Evolutionary conservation across 495 filamentous ascomycete genomes (phyloP).

Genomic region (Podospora bellae-mahoneyi): DNA sequence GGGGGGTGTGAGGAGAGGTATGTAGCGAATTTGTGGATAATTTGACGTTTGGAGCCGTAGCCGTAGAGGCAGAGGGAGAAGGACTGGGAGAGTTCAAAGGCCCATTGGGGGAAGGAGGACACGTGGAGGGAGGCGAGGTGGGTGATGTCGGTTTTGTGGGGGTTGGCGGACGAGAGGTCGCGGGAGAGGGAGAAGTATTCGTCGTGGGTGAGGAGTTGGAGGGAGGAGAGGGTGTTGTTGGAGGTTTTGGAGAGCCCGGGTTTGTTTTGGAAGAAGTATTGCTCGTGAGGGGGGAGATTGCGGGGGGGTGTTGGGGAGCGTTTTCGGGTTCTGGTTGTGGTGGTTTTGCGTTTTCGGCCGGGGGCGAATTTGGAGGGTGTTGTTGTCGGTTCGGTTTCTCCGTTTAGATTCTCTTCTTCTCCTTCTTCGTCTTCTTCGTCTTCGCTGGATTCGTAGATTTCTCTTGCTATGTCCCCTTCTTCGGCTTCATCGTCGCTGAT

Average conservation of each 20-base stretch:
- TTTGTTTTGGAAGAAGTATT: conserved; percentile 90
- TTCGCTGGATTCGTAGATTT: conserved; percentile 61
- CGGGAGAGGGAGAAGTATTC: conserved; percentile 77
- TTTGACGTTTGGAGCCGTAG: conserved; percentile 79
- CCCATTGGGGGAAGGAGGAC: conserved; percentile 85
- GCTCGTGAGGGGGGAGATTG: conserved; percentile 79
- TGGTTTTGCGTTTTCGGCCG: conserved; percentile 29
- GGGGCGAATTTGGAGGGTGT: conserved; percentile 56
- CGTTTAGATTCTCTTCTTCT: conserved; percentile 28
- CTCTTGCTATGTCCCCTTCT: conserved; percentile 66
- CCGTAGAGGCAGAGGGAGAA: conserved; percentile 93
- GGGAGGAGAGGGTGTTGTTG: conserved; percentile 73
- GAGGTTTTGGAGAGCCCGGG: conserved; percentile 78
- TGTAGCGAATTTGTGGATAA: conserved; percentile 74
- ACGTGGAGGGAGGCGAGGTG: conserved; percentile 72
- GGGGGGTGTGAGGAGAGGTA: conserved; percentile 53
- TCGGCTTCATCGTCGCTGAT: conserved; percentile 75
- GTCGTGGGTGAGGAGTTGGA: conserved; percentile 78
- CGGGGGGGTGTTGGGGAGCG: conserved; percentile 75
- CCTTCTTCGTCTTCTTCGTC: conserved; percentile 47
- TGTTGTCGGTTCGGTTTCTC: conserved; percentile 34
- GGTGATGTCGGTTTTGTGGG: conserved; percentile 65
- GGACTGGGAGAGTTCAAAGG: conserved; percentile 81
- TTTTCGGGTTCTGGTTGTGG: conserved; percentile 44
- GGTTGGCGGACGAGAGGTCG: conserved; percentile 55